These are phyloP conservation scores for Beauveria bassiana DNA, from an alignment of 2,329 filamentous ascomycete genomes.

Conservation along the genomic window DNA sequence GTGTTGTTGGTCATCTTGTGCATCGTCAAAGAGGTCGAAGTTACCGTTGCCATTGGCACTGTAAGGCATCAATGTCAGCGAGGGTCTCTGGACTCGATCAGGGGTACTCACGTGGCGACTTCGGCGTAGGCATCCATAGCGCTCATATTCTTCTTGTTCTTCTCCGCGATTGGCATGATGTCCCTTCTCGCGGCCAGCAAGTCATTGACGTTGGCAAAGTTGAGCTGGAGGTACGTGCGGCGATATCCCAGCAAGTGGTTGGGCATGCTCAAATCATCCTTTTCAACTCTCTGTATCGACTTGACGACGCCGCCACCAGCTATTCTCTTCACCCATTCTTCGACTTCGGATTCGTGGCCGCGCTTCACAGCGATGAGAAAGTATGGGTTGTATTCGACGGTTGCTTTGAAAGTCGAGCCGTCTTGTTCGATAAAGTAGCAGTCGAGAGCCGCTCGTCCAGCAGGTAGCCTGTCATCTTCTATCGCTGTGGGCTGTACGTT, in stretches of 20 bases:
- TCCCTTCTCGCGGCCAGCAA: slow-evolving; percentile 76
- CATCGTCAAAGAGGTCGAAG: slow-evolving; percentile 92
- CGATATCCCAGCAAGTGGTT: slow-evolving; percentile 92
- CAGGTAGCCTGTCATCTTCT: slow-evolving; percentile 74
- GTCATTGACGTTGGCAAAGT: slow-evolving; percentile 81
- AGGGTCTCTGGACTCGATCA: not conserved
- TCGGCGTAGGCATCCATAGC: slow-evolving; percentile 98
- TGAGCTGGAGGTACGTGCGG: slow-evolving; percentile 78
- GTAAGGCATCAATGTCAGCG: slow-evolving; percentile 12
- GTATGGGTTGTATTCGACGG: slow-evolving; percentile 93
- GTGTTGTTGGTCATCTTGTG: slow-evolving; percentile 72
- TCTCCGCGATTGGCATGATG: slow-evolving; percentile 86
- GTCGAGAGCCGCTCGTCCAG: slow-evolving; percentile 83
- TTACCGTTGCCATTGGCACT: slow-evolving; percentile 59
- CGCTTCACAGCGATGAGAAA: slow-evolving; percentile 87
- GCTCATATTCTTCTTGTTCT: slow-evolving; percentile 92
- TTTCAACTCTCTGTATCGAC: slow-evolving; percentile 67
- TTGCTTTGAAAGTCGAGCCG: slow-evolving; percentile 87
- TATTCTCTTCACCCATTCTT: slow-evolving; percentile 84
- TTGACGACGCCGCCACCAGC: slow-evolving; percentile 76
- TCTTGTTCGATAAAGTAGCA: slow-evolving; percentile 96
- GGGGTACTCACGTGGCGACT: slow-evolving; percentile 65
- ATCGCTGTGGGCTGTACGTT: slow-evolving; percentile 89
- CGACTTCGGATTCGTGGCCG: slow-evolving; percentile 83
- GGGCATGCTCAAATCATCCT: slow-evolving; percentile 90